Conservation (phyloP, 2,329 filamentous ascomycete species). For the Pseudogymnoascus sp. region DNA sequence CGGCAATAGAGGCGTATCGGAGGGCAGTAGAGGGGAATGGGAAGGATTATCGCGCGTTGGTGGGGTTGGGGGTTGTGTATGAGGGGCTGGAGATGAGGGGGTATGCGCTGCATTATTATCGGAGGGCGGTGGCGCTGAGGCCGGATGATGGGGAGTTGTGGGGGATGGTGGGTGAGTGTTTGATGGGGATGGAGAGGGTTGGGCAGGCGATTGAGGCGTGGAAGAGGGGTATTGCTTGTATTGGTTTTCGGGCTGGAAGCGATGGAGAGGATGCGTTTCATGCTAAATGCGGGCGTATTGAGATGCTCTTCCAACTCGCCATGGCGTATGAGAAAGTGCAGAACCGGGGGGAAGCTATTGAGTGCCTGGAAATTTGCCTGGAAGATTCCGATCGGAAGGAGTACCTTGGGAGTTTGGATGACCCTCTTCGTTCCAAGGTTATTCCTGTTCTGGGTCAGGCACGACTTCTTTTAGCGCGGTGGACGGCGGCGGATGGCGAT, state of each 20-base stretch:
- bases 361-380: background rate
- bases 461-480: background rate
- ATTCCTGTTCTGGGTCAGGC: background rate
- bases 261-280: background rate
- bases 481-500: background rate
- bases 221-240: background rate
- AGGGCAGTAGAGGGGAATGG: background rate
- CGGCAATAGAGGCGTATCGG: background rate
- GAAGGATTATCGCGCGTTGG: background rate
- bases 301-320: background rate
- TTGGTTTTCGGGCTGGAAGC: background rate
- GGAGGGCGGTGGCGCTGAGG: background rate
- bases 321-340: background rate
- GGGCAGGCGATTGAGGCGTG: background rate
- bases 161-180: background rate
- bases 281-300: background rate
- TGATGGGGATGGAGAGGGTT: background rate
- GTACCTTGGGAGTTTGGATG: background rate
- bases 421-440: background rate
- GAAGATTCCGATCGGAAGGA: background rate
- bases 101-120: background rate
- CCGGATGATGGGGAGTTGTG: background rate
- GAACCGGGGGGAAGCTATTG: background rate
- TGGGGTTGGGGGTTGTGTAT: background rate
- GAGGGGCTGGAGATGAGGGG: background rate